Conservation (phyloP, 192 early-diverging fungal genomes). For the Chytriomyces sp. region DNA sequence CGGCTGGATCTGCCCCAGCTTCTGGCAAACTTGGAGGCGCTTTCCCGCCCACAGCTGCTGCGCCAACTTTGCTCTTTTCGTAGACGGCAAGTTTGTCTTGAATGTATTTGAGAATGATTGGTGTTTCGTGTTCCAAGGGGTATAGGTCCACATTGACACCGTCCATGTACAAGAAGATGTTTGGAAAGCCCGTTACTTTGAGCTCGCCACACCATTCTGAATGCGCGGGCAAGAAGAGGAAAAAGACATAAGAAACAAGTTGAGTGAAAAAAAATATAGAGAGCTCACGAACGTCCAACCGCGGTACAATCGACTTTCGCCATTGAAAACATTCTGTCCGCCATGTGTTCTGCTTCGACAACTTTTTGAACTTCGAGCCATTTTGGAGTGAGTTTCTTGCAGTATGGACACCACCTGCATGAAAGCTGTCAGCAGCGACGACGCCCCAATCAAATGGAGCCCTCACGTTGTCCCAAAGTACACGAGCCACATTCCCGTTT, state of each 20-base stretch:
- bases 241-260: background rate
- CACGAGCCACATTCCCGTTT: conserved; percentile 17
- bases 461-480: conserved; percentile 18
- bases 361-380: conserved; percentile 35
- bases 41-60: background rate
- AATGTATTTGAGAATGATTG: conserved; percentile 16
- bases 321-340: conserved; percentile 25
- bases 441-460: background rate
- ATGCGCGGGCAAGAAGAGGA: background rate
- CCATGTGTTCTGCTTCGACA: conserved; percentile 16
- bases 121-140: background rate
- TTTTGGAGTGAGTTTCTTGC: conserved; percentile 33
- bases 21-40: background rate
- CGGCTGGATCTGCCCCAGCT: background rate
- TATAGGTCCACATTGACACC: conserved; percentile 26
- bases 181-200: conserved; percentile 31
- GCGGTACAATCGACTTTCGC: conserved; percentile 34
- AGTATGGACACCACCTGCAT: conserved; percentile 34
- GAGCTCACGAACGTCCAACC: conserved; percentile 1
- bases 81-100: conserved; percentile 16
- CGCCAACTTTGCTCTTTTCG: background rate
- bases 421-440: background rate
- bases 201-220: background rate
- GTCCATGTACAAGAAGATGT: conserved; percentile 21
- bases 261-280: background rate